Conservation (phyloP, 768 basidiomycete genomes). For the Suillus subluteus region DNA sequence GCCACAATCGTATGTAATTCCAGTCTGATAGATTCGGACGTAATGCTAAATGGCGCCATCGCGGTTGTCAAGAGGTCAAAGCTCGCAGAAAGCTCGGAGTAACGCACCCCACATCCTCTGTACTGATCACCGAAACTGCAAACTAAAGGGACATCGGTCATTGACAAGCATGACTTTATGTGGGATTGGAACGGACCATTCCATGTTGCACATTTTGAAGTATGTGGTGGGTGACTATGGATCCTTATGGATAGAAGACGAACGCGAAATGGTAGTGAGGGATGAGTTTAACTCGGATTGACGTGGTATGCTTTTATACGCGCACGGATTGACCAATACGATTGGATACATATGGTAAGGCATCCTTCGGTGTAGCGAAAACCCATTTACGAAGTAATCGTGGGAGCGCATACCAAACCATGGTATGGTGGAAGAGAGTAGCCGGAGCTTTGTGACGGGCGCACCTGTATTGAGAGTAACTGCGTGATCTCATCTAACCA, state of each 20-base stretch:
- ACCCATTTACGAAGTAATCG: slow-evolving; percentile 36
- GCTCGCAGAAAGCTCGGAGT: neutral
- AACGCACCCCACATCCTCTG: slow-evolving; percentile 45
- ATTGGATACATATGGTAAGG: slow-evolving; percentile 33
- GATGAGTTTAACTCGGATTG: slow-evolving; percentile 9
- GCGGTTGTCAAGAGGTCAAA: slow-evolving; percentile 13
- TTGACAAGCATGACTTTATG: slow-evolving; percentile 16
- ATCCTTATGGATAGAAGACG: slow-evolving; percentile 9
- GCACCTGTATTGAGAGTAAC: slow-evolving; percentile 35
- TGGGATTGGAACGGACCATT: slow-evolving; percentile 47
- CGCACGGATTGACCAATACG: slow-evolving; percentile 15
- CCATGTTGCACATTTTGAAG: slow-evolving; percentile 56
- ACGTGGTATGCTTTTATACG: slow-evolving; percentile 33
- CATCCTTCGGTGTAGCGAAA: slow-evolving; percentile 34
- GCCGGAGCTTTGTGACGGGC: slow-evolving; percentile 23
- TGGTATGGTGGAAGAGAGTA: slow-evolving; percentile 14
- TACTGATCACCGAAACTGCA: slow-evolving; percentile 45
- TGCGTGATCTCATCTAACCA: slow-evolving; percentile 20
- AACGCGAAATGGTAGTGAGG: neutral
- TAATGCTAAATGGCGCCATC: slow-evolving; percentile 52
- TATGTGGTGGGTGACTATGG: neutral
- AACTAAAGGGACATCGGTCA: slow-evolving; percentile 13
- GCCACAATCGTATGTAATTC: slow-evolving; percentile 59
- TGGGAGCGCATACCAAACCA: slow-evolving; percentile 27
- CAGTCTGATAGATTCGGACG: slow-evolving; percentile 63